Evolutionary conservation across 192 early-diverging fungal genomes (phyloP).

Genomic region (Gryganskiella cystojenkinii): DNA sequence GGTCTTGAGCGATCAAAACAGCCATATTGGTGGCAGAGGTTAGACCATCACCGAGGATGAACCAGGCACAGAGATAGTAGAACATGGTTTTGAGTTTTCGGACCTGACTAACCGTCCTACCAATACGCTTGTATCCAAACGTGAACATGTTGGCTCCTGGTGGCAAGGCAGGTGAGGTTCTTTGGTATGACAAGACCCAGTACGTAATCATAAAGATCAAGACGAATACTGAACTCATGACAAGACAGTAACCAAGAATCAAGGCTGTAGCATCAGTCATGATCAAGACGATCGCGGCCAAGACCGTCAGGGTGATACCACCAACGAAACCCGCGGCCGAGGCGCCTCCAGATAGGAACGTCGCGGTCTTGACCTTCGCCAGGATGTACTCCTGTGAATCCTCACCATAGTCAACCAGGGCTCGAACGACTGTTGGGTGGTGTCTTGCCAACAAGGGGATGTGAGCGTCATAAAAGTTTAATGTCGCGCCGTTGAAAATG

Average conservation of each 20-base stretch:
- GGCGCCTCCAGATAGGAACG: conserved; percentile 38
- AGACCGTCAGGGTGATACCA: conserved; percentile 19
- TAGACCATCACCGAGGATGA: conserved; percentile 74
- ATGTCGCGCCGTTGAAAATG: conserved; percentile 25
- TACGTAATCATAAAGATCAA: conserved; percentile 30
- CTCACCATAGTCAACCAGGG: conserved; percentile 16
- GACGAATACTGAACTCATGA: conserved; percentile 29
- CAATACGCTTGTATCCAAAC: conserved; percentile 51
- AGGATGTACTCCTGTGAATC: conserved; percentile 20
- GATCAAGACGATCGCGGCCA: conserved; percentile 13
- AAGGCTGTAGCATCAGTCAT: conserved; percentile 10
- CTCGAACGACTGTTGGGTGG: conserved; percentile 21
- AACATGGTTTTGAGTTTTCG: conserved; percentile 63
- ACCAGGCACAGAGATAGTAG: conserved; percentile 74
- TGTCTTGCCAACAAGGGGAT: conserved; percentile 31
- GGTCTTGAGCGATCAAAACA: conserved; percentile 61
- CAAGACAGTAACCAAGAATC: conserved; percentile 21
- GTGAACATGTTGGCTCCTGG: conserved; percentile 48
- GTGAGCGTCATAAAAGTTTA: conserved; percentile 38
- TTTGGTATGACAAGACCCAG: conserved; percentile 30
- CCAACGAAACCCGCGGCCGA: conserved; percentile 37
- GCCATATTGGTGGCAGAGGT: conserved; percentile 63
- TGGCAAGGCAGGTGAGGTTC: conserved; percentile 58
- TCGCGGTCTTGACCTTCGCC: conserved; percentile 24
- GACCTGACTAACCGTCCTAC: conserved; percentile 49